Base-by-base conservation (phyloP, 495 filamentous ascomycete genomes). In the Patellaria atrata region DNA sequence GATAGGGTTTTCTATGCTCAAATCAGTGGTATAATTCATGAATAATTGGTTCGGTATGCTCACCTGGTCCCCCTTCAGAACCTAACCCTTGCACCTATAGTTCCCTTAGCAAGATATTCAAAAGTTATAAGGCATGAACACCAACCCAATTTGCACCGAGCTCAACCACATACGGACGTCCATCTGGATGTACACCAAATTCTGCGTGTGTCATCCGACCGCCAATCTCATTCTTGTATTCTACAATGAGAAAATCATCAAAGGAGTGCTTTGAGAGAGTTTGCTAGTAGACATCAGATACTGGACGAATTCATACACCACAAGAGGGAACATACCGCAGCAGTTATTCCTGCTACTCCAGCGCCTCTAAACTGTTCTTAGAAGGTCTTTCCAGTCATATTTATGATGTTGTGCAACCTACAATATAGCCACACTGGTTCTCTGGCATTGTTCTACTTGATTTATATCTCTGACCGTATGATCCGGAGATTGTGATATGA, bases 1-100 rank as follows among this genome's bases (percentile, higher is more conserved):
- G 33, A 82, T 69, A 0, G 79, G 79, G 36, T 84, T 84, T 38
- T 76, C n/a, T n/a, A n/a, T n/a, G n/a, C n/a, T n/a, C n/a, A n/a
- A n/a, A n/a, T 64, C 14, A 15, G 28, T 8, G 23, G 23, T 26
- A 8, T n/a, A 26, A 26, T 8, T 26, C n/a, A n/a, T 26, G n/a
- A 26, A 8, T 8, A 8, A 26, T 26, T 8, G n/a, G n/a, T 26
- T n/a, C 23, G 8, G 8, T n/a, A n/a, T n/a, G n/a, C n/a, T n/a
- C n/a, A n/a, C n/a, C 18, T 4, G 68, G 66, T 1, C 71, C 71
- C 21, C 58, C 61, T 16, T 53, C 41, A 3, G 59, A 64, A 1
- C 68, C 75, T 4, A 79, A 55, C 0, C 79, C 78, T 60, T 85
- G 77, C 1, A 83, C 48, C 51, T 50, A 27, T 9, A 4, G 3